phyloP scores from a whole-genome alignment of 2,329 filamentous ascomycete genomes.

The Falciphora oryzae region DNA sequence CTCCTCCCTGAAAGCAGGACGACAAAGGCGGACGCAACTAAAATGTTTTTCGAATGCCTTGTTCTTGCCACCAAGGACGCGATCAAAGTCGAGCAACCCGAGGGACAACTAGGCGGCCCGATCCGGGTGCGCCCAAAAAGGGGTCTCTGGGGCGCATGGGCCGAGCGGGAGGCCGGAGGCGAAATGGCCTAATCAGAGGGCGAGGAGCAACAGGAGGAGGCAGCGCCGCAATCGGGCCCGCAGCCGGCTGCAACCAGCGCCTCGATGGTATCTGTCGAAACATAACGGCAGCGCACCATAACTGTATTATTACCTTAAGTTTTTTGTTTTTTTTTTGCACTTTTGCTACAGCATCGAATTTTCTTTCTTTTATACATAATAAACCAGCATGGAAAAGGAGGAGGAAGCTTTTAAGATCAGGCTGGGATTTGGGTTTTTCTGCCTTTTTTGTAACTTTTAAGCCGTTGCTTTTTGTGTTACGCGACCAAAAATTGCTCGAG shows the following conservation, averaged over 20 bases:
- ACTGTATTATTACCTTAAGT: not conserved
- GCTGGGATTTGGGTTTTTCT: constrained; percentile 13
- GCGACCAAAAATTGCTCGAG: too few relatives aligned
- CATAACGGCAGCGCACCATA: not conserved
- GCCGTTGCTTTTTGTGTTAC: constrained; percentile 15
- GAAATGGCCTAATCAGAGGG: constrained; percentile 35
- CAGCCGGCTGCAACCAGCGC: constrained; percentile 6
- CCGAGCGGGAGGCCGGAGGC: constrained; percentile 66
- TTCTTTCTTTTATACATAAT: constrained; percentile 9
- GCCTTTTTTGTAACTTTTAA: not conserved
- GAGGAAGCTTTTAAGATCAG: not conserved
- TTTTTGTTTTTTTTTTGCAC: constrained; percentile 11
- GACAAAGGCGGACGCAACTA: constrained; percentile 85
- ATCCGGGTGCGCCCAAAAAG: constrained; percentile 86
- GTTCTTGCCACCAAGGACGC: constrained; percentile 97
- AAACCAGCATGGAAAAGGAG: not conserved
- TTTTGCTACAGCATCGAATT: constrained; percentile 10
- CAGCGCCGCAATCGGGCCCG: not conserved
- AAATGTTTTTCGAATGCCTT: constrained; percentile 98
- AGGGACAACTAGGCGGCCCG: constrained; percentile 65
- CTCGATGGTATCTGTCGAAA: constrained; percentile 5
- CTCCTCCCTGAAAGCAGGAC: constrained; percentile 78
- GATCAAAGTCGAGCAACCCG: constrained; percentile 87
- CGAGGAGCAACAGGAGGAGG: constrained; percentile 1
- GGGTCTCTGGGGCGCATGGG: constrained; percentile 96